Percentiles rank a stretch among this genome's conserved stretches.
phyloP scores from a whole-genome alignment of 140 eudicot genomes.

The Erigeron philadelphicus region DNA sequence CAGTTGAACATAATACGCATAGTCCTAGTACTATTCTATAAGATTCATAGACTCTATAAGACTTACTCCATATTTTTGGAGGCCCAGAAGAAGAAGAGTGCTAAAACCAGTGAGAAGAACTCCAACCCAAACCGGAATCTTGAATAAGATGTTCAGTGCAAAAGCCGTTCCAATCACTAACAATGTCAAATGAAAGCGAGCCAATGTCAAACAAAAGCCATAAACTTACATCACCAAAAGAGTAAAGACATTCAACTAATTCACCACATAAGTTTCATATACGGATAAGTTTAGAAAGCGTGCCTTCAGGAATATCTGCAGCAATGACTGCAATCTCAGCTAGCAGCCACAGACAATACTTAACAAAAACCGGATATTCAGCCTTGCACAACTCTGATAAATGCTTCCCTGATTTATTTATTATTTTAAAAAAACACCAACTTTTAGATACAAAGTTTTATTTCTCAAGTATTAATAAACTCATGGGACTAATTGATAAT shows the following conservation, averaged over 20 bases:
- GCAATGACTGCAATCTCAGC: slow-evolving; percentile 52
- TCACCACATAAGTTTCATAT: neutral
- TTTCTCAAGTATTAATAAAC: neutral
- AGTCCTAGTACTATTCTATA: no score
- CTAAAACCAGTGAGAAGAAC: slow-evolving; percentile 83
- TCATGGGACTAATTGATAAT: neutral
- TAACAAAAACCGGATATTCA: slow-evolving; percentile 36
- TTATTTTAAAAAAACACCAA: neutral
- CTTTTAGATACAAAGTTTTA: neutral
- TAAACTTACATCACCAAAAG: neutral
- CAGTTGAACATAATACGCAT: no score
- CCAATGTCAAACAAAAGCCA: slow-evolving; percentile 23
- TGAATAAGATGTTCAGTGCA: slow-evolving; percentile 73
- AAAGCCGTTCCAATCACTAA: slow-evolving; percentile 96
- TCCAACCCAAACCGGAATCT: slow-evolving; percentile 88
- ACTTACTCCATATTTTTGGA: slow-evolving; percentile 85
- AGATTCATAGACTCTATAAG: neutral
- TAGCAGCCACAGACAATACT: slow-evolving; percentile 42
- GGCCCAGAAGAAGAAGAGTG: slow-evolving; percentile 82
- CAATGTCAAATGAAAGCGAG: slow-evolving; percentile 21
- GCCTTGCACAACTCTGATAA: slow-evolving; percentile 42
- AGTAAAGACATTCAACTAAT: neutral
- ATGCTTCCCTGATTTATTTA: slow-evolving; percentile 38
- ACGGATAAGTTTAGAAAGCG: slow-evolving; percentile 1
- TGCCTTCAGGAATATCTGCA: slow-evolving; percentile 56